Percentiles rank a stretch among this genome's conserved stretches.
Conservation (phyloP, 306 rosid species). For the Sechiopsis laciniata region DNA sequence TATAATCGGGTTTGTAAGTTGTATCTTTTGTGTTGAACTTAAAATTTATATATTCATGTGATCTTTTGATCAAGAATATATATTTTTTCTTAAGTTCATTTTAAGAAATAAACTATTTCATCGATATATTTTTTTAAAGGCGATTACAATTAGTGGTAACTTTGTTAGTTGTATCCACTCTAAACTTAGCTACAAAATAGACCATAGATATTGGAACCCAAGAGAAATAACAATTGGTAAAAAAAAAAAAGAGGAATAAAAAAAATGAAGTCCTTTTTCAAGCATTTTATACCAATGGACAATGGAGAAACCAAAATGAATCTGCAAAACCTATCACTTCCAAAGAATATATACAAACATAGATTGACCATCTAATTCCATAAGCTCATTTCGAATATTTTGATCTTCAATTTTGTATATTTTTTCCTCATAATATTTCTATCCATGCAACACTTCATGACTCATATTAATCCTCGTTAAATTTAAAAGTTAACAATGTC, state of each 20-base stretch:
- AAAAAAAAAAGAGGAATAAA: not conserved
- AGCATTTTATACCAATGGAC: slow-evolving; percentile 7
- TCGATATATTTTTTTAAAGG: too few relatives aligned
- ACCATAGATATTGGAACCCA: not conserved
- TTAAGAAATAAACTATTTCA: too few relatives aligned
- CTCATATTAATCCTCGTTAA: not conserved
- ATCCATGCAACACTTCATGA: not conserved
- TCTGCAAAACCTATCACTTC: slow-evolving; percentile 6
- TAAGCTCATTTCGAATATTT: not conserved
- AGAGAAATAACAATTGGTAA: not conserved
- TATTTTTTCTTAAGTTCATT: too few relatives aligned
- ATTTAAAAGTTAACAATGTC: too few relatives aligned
- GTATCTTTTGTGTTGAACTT: too few relatives aligned
- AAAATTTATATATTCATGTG: too few relatives aligned
- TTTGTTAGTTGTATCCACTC: not conserved
- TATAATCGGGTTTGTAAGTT: too few relatives aligned
- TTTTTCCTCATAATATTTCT: not conserved
- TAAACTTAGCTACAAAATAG: not conserved
- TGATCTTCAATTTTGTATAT: not conserved
- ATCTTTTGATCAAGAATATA: too few relatives aligned
- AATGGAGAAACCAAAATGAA: slow-evolving; percentile 13
- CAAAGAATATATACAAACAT: not conserved
- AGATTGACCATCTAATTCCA: not conserved
- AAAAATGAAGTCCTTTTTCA: not conserved
- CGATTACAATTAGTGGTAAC: too few relatives aligned